Conservation (phyloP, 495 filamentous ascomycete genomes). For the Mytilinidion resinicola region DNA sequence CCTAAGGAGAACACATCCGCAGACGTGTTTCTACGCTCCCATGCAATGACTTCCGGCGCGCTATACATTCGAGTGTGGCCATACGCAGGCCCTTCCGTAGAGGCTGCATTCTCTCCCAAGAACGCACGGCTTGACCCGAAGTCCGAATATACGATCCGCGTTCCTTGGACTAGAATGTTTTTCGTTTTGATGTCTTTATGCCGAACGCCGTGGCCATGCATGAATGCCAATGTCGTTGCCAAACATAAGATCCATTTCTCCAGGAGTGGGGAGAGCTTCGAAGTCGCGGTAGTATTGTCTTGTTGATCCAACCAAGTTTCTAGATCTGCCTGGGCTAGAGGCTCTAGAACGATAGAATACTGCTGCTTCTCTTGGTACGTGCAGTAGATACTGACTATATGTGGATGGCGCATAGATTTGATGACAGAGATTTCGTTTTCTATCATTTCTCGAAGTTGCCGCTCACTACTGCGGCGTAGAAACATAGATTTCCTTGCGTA, state of each 20-base stretch:
- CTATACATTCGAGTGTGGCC: constrained; percentile 21
- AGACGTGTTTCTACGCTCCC: constrained; percentile 8
- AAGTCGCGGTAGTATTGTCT: background rate
- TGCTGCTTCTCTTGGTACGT: constrained; percentile 22
- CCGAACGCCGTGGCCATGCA: constrained; percentile 24
- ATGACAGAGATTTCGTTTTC: constrained; percentile 94
- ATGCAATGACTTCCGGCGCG: constrained; percentile 15
- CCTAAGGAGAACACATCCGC: constrained; percentile 22
- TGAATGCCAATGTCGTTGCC: constrained; percentile 19
- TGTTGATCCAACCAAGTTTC: constrained; percentile 16
- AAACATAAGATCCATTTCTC: constrained; percentile 18
- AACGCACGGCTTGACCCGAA: constrained; percentile 19
- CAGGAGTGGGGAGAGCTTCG: background rate
- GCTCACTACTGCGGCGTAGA: constrained; percentile 16
- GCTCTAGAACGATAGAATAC: constrained; percentile 15
- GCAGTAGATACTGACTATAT: constrained; percentile 59
- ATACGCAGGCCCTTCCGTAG: constrained; percentile 17
- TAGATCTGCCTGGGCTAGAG: constrained; percentile 14
- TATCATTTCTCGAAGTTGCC: constrained; percentile 62
- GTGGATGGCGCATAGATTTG: constrained; percentile 84
- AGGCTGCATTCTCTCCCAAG: constrained; percentile 13
- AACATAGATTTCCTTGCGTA: constrained; percentile 19
- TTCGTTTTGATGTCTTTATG: constrained; percentile 22
- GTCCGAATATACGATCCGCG: constrained; percentile 12
- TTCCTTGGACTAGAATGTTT: constrained; percentile 18